Percentiles rank a stretch among this genome's conserved stretches.
Evolutionary conservation across 2,329 filamentous ascomycete genomes (phyloP).

Genomic region (Thermomyces lanuginosus): DNA sequence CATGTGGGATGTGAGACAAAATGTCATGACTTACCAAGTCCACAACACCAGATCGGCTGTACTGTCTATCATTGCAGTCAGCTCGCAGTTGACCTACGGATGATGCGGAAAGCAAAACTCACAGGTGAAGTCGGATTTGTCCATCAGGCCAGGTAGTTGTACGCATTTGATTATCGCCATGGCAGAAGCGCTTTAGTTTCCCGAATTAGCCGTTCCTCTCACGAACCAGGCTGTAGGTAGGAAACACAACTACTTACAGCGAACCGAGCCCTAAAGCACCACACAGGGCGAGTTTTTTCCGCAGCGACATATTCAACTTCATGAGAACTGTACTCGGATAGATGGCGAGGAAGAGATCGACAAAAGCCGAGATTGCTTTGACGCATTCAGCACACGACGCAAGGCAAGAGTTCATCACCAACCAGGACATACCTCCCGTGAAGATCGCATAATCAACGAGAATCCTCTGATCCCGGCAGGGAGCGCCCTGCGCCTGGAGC

Average conservation of each 20-base stretch:
- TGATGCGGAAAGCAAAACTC: no score
- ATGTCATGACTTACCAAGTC: no score
- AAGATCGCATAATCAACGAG: constrained; percentile 3
- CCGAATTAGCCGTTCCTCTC: neutral
- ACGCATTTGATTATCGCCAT: constrained; percentile 17
- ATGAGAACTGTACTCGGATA: constrained; percentile 13
- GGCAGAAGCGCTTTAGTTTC: constrained; percentile 13
- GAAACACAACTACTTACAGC: constrained; percentile 8
- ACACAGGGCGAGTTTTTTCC: constrained; percentile 13
- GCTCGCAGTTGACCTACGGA: no score
- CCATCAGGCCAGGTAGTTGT: constrained; percentile 13
- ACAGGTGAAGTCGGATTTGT: constrained; percentile 17
- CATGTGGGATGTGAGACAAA: no score
- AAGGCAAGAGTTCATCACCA: no score
- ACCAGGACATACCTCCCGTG: constrained; percentile 3
- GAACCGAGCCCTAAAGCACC: constrained; percentile 13
- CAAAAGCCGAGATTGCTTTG: constrained; percentile 12
- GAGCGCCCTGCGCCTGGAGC: constrained; percentile 5
- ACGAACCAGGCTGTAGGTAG: no score
- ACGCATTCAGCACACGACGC: neutral
- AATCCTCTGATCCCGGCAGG: constrained; percentile 3
- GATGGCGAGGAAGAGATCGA: constrained; percentile 15
- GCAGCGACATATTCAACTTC: constrained; percentile 13
- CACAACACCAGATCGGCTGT: no score
- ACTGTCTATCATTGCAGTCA: no score